A percentile compares a stretch with the other conserved stretches of the same genome.
Conservation (phyloP, 768 basidiomycete species). For the Crepidotus variabilis region DNA sequence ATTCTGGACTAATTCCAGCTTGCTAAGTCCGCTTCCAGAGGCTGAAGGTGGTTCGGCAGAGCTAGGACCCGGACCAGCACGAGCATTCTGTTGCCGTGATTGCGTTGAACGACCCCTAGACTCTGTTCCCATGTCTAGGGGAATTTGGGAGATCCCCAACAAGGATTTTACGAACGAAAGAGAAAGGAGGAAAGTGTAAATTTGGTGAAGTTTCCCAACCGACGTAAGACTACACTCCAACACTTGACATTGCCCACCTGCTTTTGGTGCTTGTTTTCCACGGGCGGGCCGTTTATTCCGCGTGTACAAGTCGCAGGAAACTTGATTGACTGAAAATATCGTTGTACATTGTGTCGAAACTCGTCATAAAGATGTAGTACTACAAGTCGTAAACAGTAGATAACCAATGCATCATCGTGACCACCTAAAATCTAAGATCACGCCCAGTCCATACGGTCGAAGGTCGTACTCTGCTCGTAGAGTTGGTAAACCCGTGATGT, state of each 20-base stretch:
- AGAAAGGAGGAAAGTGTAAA: constrained; percentile 12
- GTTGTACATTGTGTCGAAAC: no score
- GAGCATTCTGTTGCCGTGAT: constrained; percentile 34
- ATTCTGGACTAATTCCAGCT: constrained; percentile 63
- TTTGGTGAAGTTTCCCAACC: constrained; percentile 10
- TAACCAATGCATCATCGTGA: constrained; percentile 8
- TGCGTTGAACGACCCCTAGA: constrained; percentile 26
- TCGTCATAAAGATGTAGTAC: no score
- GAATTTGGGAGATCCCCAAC: constrained; percentile 5
- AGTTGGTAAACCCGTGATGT: constrained; percentile 18
- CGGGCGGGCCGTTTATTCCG: no score
- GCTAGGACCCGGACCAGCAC: constrained; percentile 35
- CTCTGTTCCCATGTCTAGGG: constrained; percentile 34
- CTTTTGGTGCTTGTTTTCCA: no score
- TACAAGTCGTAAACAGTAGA: no score
- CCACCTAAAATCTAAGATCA: constrained; percentile 78
- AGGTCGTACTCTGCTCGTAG: constrained; percentile 64
- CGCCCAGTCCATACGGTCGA: constrained; percentile 64
- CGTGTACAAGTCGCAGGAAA: no score
- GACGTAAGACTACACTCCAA: not conserved
- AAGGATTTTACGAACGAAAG: constrained; percentile 3
- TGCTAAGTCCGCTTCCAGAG: constrained; percentile 37
- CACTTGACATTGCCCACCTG: no score
- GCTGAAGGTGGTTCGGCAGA: constrained; percentile 23
- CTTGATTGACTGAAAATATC: no score